Conservation (phyloP, 352 stramenopile genomes). For the Globisporangium megalacanthum region DNA sequence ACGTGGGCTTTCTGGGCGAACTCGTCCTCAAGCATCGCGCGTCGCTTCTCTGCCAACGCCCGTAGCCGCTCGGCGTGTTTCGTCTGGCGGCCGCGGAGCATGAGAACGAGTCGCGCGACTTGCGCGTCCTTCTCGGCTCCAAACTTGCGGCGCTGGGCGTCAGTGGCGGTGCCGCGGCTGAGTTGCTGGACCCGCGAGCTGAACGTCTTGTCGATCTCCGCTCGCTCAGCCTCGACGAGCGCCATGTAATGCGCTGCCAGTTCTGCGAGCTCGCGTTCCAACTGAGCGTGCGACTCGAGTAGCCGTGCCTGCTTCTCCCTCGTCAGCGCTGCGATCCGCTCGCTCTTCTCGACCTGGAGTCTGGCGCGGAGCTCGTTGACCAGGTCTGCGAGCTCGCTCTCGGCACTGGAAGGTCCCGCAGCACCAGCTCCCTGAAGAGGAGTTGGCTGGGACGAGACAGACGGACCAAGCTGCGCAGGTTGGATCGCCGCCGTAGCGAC, state of each 20-base stretch:
- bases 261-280: conserved; percentile 1
- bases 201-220: conserved; percentile 30
- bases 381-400: conserved; percentile 28
- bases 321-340: conserved; percentile 34
- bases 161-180: conserved; percentile 9
- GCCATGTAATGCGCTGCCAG: conserved; percentile 14
- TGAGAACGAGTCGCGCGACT: conserved; percentile 34
- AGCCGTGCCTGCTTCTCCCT: conserved; percentile 33
- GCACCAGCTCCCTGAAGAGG: background rate
- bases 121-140: conserved; percentile 35
- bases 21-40: conserved; percentile 40
- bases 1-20: conserved; percentile 41
- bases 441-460: background rate
- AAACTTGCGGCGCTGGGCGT: conserved; percentile 4
- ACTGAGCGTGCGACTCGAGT: conserved; percentile 15
- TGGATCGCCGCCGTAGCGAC: conserved; percentile 12
- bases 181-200: conserved; percentile 7
- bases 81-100: conserved; percentile 34
- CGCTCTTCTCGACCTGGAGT: conserved; percentile 45
- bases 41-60: conserved; percentile 17
- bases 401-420: conserved; percentile 1
- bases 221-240: conserved; percentile 28
- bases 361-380: conserved; percentile 38
- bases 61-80: conserved; percentile 22
- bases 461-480: background rate